Percentiles rank a stretch among this genome's conserved stretches.
Conservation (phyloP, 805 yeast species). For the Myxozyma kluyveri region DNA sequence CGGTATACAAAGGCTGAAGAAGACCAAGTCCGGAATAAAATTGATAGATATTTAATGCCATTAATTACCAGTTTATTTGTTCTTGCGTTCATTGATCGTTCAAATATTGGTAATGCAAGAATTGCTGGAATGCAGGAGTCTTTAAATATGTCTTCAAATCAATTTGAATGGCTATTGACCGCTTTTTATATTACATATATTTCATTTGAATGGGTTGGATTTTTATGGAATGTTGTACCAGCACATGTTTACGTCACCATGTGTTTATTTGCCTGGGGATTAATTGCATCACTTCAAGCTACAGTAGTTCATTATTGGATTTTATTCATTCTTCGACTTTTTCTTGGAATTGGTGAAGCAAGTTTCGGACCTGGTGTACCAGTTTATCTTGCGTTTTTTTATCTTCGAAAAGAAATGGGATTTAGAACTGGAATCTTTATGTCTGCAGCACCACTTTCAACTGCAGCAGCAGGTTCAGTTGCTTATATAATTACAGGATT, state of each 20-base stretch:
- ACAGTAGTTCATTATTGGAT: constrained; percentile 46
- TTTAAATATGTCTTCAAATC: constrained; percentile 25
- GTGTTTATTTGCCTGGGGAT: constrained; percentile 53
- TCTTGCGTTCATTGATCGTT: constrained; percentile 51
- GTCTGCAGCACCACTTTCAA: constrained; percentile 41
- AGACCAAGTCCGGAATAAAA: constrained; percentile 17
- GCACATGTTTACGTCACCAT: constrained; percentile 46
- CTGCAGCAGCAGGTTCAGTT: constrained; percentile 46
- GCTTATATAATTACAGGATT: constrained; percentile 32
- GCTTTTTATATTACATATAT: constrained; percentile 30
- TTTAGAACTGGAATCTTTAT: constrained; percentile 43
- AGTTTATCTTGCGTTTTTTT: constrained; percentile 43
- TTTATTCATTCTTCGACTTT: constrained; percentile 46
- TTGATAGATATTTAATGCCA: constrained; percentile 38
- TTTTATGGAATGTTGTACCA: constrained; percentile 39
- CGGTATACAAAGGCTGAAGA: constrained; percentile 25
- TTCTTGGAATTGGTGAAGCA: constrained; percentile 46
- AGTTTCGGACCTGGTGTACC: constrained; percentile 46
- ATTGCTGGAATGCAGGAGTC: constrained; percentile 50
- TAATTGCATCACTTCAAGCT: constrained; percentile 49
- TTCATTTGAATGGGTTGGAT: constrained; percentile 28
- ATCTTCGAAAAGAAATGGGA: constrained; percentile 42
- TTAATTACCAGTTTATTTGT: constrained; percentile 46
- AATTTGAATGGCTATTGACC: constrained; percentile 30
- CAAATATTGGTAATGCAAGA: constrained; percentile 59